Conservation (phyloP, 345 rosid species). For the Toxicodendron radicans region DNA sequence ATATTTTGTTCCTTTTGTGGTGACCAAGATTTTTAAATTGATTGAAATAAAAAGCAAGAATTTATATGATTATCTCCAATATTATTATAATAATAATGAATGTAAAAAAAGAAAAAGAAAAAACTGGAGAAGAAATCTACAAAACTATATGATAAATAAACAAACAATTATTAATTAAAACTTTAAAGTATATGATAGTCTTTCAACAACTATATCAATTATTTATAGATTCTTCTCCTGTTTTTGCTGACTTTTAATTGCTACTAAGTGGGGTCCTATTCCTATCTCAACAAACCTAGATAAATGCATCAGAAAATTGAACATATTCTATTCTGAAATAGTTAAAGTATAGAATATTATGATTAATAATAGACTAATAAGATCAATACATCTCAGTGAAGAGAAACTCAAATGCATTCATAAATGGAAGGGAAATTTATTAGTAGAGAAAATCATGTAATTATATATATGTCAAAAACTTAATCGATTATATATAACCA, state of each 20-base stretch:
- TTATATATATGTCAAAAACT: no score
- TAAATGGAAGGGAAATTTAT: no score
- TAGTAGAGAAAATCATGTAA: no score
- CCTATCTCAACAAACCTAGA: not conserved
- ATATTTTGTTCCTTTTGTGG: not conserved
- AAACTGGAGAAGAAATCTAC: conserved; percentile 25
- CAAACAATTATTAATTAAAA: not conserved
- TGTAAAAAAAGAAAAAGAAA: no score
- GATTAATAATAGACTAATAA: not conserved
- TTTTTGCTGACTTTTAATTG: conserved; percentile 23
- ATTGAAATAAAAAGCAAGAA: no score
- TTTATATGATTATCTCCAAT: no score
- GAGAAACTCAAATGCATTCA: not conserved
- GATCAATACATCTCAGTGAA: not conserved
- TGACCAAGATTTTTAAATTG: not conserved
- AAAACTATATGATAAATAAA: not conserved
- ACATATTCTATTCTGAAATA: not conserved
- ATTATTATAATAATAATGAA: not conserved
- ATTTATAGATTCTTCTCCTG: not conserved
- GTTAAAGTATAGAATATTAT: not conserved
- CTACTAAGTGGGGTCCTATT: conserved; percentile 8
- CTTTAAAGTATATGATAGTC: not conserved
- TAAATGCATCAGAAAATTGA: not conserved
- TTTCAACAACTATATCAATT: conserved; percentile 16
- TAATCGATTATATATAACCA: no score